Evolutionary conservation across 2,329 filamentous ascomycete genomes (phyloP).

Genomic region (Zymoseptoria ardabiliae): DNA sequence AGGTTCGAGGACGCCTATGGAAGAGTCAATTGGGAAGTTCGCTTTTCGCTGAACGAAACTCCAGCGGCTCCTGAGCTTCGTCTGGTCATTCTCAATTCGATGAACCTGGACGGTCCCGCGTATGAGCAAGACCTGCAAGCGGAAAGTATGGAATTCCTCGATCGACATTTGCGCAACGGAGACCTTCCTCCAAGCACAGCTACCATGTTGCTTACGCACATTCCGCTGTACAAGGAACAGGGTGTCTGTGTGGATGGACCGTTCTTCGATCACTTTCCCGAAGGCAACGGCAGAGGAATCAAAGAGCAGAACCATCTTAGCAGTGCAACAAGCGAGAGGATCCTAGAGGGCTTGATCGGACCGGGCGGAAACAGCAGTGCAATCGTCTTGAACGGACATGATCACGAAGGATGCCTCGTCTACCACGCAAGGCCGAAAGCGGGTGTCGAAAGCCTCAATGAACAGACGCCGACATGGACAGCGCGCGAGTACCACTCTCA

Average conservation of each 20-base stretch:
- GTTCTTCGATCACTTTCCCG: slow-evolving; percentile 68
- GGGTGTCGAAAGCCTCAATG: not conserved
- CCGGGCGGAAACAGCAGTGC: slow-evolving; percentile 65
- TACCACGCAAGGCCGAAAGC: slow-evolving; percentile 49
- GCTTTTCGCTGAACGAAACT: slow-evolving; percentile 46
- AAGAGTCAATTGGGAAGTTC: slow-evolving; percentile 81
- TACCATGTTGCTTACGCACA: slow-evolving; percentile 83
- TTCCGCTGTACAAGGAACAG: slow-evolving; percentile 76
- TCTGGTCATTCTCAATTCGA: slow-evolving; percentile 79
- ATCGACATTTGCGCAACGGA: slow-evolving; percentile 13
- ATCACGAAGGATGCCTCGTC: slow-evolving; percentile 89
- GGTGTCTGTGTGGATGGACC: slow-evolving; percentile 81
- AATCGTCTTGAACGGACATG: slow-evolving; percentile 83
- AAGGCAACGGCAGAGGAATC: slow-evolving; percentile 56
- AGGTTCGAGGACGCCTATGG: slow-evolving; percentile 84
- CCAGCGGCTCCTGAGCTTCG: slow-evolving; percentile 59
- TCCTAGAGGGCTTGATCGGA: slow-evolving; percentile 80
- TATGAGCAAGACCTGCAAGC: slow-evolving; percentile 59
- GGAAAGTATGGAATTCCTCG: slow-evolving; percentile 62
- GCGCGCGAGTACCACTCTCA: not conserved
- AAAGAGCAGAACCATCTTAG: slow-evolving; percentile 90
- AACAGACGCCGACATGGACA: not conserved
- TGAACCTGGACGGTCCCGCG: slow-evolving; percentile 86
- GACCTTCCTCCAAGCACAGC: slow-evolving; percentile 33
- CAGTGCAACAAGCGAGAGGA: slow-evolving; percentile 55